phyloP scores from a whole-genome alignment of 768 basidiomycete species.

The Hericium rajendrae region DNA sequence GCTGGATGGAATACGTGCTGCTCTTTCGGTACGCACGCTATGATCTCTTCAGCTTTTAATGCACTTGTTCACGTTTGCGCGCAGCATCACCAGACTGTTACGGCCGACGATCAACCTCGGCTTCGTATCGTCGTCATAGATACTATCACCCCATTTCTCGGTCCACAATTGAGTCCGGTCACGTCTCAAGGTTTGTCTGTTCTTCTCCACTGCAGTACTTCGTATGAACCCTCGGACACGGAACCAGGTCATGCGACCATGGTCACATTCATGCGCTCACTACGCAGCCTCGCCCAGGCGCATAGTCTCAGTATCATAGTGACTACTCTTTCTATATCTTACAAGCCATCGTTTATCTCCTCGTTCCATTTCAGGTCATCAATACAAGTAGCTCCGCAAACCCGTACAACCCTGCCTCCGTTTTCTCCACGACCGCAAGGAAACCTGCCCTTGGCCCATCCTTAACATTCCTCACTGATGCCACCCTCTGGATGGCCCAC shows the following conservation, averaged over 20 bases:
- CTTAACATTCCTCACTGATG: conserved; percentile 64
- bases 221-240: background rate
- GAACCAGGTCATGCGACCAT: conserved; percentile 56
- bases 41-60: background rate
- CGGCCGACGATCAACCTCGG: background rate
- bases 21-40: background rate
- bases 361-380: conserved; percentile 36
- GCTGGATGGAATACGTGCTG: background rate
- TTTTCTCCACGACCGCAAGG: conserved; percentile 28
- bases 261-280: conserved; percentile 59
- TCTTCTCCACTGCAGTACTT: background rate
- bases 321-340: conserved; percentile 17
- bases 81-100: background rate
- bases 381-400: conserved; percentile 40
- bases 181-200: conserved; percentile 45
- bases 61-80: background rate
- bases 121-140: conserved; percentile 53
- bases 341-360: background rate
- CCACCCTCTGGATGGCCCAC: conserved; percentile 57
- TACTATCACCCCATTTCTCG: conserved; percentile 51
- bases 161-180: conserved; percentile 50
- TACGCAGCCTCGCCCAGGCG: conserved; percentile 39
- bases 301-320: conserved; percentile 46
- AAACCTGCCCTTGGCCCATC: conserved; percentile 73
- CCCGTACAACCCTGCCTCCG: conserved; percentile 25